phyloP scores from a whole-genome alignment of 495 filamentous ascomycete genomes.

The Aspergillus kassunensis region DNA sequence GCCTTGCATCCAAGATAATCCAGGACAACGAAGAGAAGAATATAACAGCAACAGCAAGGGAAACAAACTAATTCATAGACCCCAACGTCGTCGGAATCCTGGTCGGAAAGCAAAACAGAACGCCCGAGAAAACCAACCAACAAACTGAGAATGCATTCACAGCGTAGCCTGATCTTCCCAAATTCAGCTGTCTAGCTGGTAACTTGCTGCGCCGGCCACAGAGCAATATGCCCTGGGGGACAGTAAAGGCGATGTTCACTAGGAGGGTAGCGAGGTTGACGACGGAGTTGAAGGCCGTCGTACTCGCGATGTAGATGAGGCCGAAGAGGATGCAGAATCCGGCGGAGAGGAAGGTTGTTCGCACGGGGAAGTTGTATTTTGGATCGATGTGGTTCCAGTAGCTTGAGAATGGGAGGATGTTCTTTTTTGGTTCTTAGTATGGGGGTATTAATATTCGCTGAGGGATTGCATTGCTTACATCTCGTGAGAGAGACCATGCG shows the following conservation, averaged over 20 bases:
- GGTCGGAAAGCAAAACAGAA: conserved; percentile 32
- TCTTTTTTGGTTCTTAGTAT: conserved; percentile 8
- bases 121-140: conserved; percentile 24
- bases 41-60: too few relatives aligned
- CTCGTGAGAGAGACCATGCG: conserved; percentile 23
- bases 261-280: conserved; percentile 37
- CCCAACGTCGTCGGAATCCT: conserved; percentile 20
- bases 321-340: conserved; percentile 32
- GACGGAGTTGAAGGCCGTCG: conserved; percentile 39
- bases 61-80: conserved; percentile 35
- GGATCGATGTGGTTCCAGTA: conserved; percentile 15
- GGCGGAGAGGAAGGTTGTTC: conserved; percentile 21
- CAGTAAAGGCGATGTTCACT: conserved; percentile 35
- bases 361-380: conserved; percentile 17
- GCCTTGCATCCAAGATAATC: too few relatives aligned
- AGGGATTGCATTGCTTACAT: conserved; percentile 11
- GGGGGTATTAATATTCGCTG: not conserved
- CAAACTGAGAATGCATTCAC: conserved; percentile 30
- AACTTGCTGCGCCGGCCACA: conserved; percentile 24
- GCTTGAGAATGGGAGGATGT: conserved; percentile 20
- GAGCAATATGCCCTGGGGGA: conserved; percentile 32
- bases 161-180: conserved; percentile 25
- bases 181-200: conserved; percentile 24
- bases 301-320: conserved; percentile 36
- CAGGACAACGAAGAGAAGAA: not conserved